Percentiles rank a stretch among this genome's conserved stretches.
Evolutionary conservation across 257 asterid species (phyloP).

Genomic region (Henckelia pumila): DNA sequence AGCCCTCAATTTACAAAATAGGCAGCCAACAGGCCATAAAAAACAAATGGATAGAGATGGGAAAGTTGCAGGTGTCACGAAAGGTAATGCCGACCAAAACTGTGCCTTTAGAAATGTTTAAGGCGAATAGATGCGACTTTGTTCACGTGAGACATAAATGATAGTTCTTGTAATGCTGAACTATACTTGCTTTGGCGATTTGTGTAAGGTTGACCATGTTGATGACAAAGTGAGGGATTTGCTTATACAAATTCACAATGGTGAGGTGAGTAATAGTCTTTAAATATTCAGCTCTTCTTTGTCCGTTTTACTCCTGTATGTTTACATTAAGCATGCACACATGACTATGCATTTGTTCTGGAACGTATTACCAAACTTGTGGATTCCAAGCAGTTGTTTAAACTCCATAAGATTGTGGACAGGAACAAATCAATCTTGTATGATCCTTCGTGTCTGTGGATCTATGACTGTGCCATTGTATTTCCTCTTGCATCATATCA

Average conservation of each 20-base stretch:
- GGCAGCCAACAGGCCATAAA: constrained; percentile 88
- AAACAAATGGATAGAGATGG: constrained; percentile 90
- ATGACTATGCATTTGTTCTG: not conserved
- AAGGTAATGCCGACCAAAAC: constrained; percentile 47
- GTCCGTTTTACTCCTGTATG: not conserved
- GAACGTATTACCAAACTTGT: too few species aligned
- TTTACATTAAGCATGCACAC: not conserved
- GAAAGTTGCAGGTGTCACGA: constrained; percentile 63
- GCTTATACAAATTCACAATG: constrained; percentile 59
- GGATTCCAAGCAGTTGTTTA: too few species aligned
- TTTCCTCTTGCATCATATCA: constrained; percentile 7
- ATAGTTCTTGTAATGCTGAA: not conserved
- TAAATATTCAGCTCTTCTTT: constrained; percentile 10
- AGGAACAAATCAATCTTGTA: too few species aligned
- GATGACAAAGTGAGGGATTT: constrained; percentile 69
- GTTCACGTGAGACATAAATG: too few species aligned
- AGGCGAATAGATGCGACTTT: not conserved
- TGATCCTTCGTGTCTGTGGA: not conserved
- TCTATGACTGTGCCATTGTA: not conserved
- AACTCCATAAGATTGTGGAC: too few species aligned
- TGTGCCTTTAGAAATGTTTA: constrained; percentile 16
- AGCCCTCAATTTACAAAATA: constrained; percentile 60
- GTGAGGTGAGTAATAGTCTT: constrained; percentile 52
- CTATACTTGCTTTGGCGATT: constrained; percentile 15
- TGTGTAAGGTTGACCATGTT: constrained; percentile 59